These are phyloP conservation scores for Pichia nanzhaoensis DNA, from an alignment of 805 yeast genomes.

Conservation along the genomic window DNA sequence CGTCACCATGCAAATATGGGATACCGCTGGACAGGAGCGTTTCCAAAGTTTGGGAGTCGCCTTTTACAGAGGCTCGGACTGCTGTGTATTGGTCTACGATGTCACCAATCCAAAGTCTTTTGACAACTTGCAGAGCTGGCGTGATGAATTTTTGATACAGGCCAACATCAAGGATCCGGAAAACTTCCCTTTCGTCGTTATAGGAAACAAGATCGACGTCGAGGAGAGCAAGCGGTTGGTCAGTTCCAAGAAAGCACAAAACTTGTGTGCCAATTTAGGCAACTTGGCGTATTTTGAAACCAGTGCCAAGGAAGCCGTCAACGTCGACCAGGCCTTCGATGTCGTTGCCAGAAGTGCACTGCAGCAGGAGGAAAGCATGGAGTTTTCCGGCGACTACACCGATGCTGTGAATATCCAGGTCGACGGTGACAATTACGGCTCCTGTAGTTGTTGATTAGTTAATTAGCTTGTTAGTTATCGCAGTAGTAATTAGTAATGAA, in stretches of 20 bases:
- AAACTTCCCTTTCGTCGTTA: conserved; percentile 89
- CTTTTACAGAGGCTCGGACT: conserved; percentile 95
- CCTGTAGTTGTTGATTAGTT: conserved; percentile 53
- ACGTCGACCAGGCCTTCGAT: conserved; percentile 93
- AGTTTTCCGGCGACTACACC: conserved; percentile 86
- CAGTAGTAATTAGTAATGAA: too few relatives aligned
- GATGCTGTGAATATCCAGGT: conserved; percentile 94
- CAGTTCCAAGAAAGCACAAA: conserved; percentile 45
- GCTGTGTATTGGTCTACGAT: conserved; percentile 93
- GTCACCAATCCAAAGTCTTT: conserved; percentile 93
- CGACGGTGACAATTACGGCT: conserved; percentile 63
- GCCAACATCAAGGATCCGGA: conserved; percentile 92
- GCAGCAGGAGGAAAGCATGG: conserved; percentile 90
- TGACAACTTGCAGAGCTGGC: conserved; percentile 85
- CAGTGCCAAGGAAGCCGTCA: conserved; percentile 94
- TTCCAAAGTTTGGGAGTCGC: conserved; percentile 97
- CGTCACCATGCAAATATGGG: conserved; percentile 89
- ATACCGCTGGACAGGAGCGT: conserved; percentile 97
- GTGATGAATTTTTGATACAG: conserved; percentile 91
- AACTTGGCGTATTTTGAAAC: conserved; percentile 93
- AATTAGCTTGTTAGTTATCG: background rate
- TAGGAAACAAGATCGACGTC: conserved; percentile 92
- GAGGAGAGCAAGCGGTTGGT: conserved; percentile 84
- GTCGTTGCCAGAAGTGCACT: conserved; percentile 92
- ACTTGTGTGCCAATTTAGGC: conserved; percentile 37